These are phyloP conservation scores for Ajuga reptans DNA, from an alignment of 305 asterid species.

Conservation along the genomic window DNA sequence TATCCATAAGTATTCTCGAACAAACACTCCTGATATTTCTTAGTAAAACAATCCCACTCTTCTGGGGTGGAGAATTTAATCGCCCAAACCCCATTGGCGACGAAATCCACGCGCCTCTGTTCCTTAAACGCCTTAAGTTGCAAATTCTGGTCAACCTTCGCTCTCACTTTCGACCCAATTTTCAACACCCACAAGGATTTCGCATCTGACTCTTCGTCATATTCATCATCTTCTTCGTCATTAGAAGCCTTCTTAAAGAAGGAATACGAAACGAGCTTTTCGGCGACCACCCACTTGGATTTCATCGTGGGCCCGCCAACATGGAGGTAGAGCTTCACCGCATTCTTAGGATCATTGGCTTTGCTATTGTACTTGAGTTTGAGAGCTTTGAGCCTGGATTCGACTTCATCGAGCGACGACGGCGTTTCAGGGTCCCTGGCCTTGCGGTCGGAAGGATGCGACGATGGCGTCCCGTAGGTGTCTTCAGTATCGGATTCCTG, in stretches of 20 bases:
- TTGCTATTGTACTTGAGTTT: slow-evolving; percentile 63
- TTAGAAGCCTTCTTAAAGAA: slow-evolving; percentile 40
- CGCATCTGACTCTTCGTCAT: slow-evolving; percentile 38
- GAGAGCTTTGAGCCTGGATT: slow-evolving; percentile 69
- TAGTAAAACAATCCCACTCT: slow-evolving; percentile 50
- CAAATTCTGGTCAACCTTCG: slow-evolving; percentile 51
- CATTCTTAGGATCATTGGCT: slow-evolving; percentile 32
- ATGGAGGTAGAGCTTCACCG: slow-evolving; percentile 60
- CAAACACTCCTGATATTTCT: slow-evolving; percentile 53
- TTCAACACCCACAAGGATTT: slow-evolving; percentile 53
- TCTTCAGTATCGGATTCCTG: slow-evolving; percentile 49
- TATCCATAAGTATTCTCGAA: slow-evolving; percentile 84
- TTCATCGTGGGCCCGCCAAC: slow-evolving; percentile 49
- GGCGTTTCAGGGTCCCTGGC: slow-evolving; percentile 41
- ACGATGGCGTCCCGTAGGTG: slow-evolving; percentile 59
- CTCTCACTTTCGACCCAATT: slow-evolving; percentile 64
- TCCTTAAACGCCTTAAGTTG: slow-evolving; percentile 71
- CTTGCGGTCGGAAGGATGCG: slow-evolving; percentile 37
- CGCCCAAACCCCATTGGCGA: slow-evolving; percentile 84
- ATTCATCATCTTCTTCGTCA: slow-evolving; percentile 36
- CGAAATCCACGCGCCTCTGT: slow-evolving; percentile 76
- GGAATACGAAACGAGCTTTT: slow-evolving; percentile 47
- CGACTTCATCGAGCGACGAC: slow-evolving; percentile 71
- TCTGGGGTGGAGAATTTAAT: slow-evolving; percentile 48
- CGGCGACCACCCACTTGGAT: slow-evolving; percentile 70